A percentile compares a stretch with the other conserved stretches of the same genome.
These are phyloP conservation scores for Nakazawaea peltata DNA, from an alignment of 805 yeast genomes.

Conservation along the genomic window DNA sequence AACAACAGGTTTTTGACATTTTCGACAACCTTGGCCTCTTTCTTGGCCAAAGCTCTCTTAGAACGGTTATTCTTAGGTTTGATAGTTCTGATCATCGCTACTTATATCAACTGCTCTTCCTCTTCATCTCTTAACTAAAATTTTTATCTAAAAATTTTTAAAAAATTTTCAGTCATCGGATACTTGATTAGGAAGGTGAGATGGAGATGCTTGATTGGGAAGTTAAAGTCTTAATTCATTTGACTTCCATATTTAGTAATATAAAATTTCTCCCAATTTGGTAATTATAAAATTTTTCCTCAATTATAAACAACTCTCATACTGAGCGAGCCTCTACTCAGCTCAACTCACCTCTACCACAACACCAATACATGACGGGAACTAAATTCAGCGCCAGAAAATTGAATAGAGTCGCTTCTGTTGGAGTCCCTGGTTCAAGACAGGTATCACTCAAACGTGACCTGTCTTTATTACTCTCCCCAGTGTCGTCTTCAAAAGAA, in stretches of 20 bases:
- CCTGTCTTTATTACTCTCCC: not conserved
- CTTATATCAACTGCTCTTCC: no score
- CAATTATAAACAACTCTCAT: no score
- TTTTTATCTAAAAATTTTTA: not conserved
- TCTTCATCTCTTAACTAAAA: not conserved
- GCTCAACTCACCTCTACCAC: no score
- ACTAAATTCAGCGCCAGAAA: conserved; percentile 17
- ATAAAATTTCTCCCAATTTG: no score
- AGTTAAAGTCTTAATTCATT: no score
- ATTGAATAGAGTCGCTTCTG: conserved; percentile 6
- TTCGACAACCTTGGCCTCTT: conserved; percentile 82
- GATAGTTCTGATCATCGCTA: conserved; percentile 40
- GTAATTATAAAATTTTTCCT: no score
- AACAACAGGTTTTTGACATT: conserved; percentile 86
- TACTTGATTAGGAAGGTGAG: no score
- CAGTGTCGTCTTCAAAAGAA: not conserved
- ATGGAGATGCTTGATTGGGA: no score
- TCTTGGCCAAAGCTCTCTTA: conserved; percentile 86
- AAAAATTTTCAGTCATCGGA: no score
- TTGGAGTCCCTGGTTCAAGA: not conserved
- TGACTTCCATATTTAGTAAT: no score
- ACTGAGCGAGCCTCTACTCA: no score
- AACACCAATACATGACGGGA: no score
- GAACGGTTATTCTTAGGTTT: conserved; percentile 94
- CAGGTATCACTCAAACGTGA: not conserved